phyloP scores from a whole-genome alignment of 495 filamentous ascomycete genomes.

The Tuber umbilicatum region DNA sequence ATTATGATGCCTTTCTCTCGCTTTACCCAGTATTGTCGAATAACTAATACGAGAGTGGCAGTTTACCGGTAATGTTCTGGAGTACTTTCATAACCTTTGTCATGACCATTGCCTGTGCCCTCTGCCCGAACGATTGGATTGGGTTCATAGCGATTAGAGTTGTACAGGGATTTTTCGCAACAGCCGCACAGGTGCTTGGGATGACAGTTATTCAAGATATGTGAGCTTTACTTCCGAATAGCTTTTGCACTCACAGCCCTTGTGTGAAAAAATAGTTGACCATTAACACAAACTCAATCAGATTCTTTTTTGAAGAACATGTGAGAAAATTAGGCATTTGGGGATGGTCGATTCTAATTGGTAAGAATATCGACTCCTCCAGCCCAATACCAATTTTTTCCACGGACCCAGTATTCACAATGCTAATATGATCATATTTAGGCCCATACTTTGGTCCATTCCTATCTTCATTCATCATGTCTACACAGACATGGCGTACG shows the following conservation, averaged over 20 bases:
- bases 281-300: neutral
- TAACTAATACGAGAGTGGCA: slow-evolving; percentile 5
- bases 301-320: slow-evolving; percentile 37
- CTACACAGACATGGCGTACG: slow-evolving; percentile 19
- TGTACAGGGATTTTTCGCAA: slow-evolving; percentile 35
- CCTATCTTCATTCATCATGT: slow-evolving; percentile 28
- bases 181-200: slow-evolving; percentile 32
- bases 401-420: neutral
- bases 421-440: neutral
- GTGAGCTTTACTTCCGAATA: slow-evolving; percentile 9
- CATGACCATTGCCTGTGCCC: slow-evolving; percentile 34
- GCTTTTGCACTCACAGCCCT: too few species aligned
- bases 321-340: slow-evolving; percentile 35
- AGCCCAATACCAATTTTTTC: neutral
- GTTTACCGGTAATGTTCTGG: slow-evolving; percentile 39
- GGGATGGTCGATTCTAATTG: slow-evolving; percentile 37
- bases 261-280: neutral
- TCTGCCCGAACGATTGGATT: slow-evolving; percentile 29
- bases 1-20: too few species aligned
- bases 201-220: slow-evolving; percentile 39
- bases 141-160: slow-evolving; percentile 33
- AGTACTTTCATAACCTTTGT: slow-evolving; percentile 29
- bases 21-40: neutral
- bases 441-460: slow-evolving; percentile 37
- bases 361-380: neutral